Conservation (phyloP, 306 rosid species). For the Rosa chinensis region DNA sequence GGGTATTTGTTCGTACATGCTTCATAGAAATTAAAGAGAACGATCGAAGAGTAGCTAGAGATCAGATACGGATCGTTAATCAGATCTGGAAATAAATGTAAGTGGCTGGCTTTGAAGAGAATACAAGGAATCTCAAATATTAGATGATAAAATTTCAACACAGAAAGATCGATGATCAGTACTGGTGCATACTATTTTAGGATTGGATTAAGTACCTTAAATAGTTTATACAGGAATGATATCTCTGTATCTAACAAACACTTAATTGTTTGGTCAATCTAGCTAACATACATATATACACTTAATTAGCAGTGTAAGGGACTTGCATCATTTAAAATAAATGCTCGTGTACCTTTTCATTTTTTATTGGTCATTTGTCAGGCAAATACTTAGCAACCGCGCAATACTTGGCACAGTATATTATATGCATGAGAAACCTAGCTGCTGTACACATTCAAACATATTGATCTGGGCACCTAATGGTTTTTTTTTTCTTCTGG, state of each 20-base stretch:
- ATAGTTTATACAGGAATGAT: not conserved
- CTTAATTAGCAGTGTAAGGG: not conserved
- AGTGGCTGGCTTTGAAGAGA: not conserved
- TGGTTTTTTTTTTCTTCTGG: not conserved
- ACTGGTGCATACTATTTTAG: not conserved
- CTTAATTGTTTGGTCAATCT: not conserved
- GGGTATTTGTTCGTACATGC: not conserved
- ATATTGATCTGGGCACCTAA: not conserved
- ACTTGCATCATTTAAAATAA: not conserved
- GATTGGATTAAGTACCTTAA: not conserved
- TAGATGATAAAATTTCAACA: not conserved
- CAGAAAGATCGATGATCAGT: too few species aligned
- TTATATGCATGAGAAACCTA: not conserved
- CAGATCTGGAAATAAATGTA: not conserved
- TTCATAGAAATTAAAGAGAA: not conserved
- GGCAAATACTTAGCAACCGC: slow-evolving; percentile 6
- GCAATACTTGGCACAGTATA: not conserved
- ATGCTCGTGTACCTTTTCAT: not conserved
- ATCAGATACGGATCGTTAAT: not conserved
- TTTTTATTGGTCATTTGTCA: slow-evolving; percentile 4
- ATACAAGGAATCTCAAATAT: not conserved
- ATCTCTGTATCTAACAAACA: not conserved
- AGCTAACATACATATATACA: not conserved
- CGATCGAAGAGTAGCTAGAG: not conserved
- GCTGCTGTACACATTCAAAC: not conserved